These are phyloP conservation scores for Ailanthus altissimus DNA, from an alignment of 345 rosid species.

Conservation along the genomic window DNA sequence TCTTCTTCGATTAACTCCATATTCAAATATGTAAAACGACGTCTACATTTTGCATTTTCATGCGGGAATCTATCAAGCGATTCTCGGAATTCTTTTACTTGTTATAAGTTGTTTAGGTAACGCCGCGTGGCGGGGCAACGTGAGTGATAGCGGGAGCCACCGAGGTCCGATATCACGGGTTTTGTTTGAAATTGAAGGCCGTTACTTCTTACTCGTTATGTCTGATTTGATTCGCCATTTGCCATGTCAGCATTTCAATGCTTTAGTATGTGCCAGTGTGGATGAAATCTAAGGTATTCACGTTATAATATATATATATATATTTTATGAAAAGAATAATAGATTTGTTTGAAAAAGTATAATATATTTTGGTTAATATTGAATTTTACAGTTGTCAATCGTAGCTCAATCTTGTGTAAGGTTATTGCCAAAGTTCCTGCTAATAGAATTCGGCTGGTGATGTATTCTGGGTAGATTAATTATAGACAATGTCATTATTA, in stretches of 20 bases:
- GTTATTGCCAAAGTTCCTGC: too few species aligned
- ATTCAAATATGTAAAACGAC: background rate
- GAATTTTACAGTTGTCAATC: background rate
- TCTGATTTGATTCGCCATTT: background rate
- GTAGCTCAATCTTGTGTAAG: too few species aligned
- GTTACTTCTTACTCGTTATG: background rate
- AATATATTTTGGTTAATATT: background rate
- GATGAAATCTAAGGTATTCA: background rate
- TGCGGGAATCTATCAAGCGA: background rate
- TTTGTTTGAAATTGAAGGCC: background rate
- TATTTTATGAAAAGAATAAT: too few species aligned
- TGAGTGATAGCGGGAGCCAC: slow-evolving; percentile 3
- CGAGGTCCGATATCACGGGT: background rate
- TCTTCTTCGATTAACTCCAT: slow-evolving; percentile 11
- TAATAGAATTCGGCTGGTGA: too few species aligned
- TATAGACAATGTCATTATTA: too few species aligned
- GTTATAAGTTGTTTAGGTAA: background rate
- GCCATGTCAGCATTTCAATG: slow-evolving; percentile 11
- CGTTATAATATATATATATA: too few species aligned
- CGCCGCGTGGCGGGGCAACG: background rate
- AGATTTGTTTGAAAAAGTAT: background rate
- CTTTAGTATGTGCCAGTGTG: background rate
- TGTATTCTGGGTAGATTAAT: too few species aligned
- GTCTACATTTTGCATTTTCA: background rate
- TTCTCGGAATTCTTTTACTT: too few species aligned